Base-by-base conservation (phyloP, 139 green algal species). In the Ulvella scutata region DNA sequence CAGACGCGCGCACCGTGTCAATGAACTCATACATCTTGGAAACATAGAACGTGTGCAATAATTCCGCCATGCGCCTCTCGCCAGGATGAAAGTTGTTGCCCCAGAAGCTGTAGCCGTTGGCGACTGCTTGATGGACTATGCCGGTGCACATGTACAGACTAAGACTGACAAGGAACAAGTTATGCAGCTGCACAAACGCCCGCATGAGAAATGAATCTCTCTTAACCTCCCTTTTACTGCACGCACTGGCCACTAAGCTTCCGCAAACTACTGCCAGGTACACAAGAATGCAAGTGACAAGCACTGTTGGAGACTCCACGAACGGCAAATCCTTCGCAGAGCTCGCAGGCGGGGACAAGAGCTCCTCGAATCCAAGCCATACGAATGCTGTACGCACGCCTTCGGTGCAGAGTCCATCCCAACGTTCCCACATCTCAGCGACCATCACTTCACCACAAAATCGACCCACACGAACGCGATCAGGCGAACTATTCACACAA, bases 1-100 rank as follows among this genome's bases (percentile, higher is more conserved):
- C n/a, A n/a, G n/a, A n/a, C n/a, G n/a, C n/a, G n/a, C 74, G 60
- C 74, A 81, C 77, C 73, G 86, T 90, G 79, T 90, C 86, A 13
- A 88, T 76, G 75, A 89, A 92, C 67, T 92, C 87, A 62, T 90
- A 92, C 0, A 90, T 75, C 73, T 92, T 92, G 3, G 78, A 86
- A 13, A 89, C 36, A 74, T 85, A 92, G 81, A 92, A 92, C 13
- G 90, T 78, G 35, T 85, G 88, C 21, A 92, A 86, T 9, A 83
- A 77, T 28, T 72, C 72, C 3, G 79, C 85, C 72, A 91, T 79
- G 3, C 43, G 76, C 2, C 38, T 74, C 76, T 88, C 77, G 23
- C 51, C 80, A 3, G 72, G 23, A 7, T 79, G 62, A 74, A 83
- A 87, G 2, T 44, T 72, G 39, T 85, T 86, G 3, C 85, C 85